phyloP scores from a whole-genome alignment of 179 eudicot genomes.

The Carnegiea gigantea region DNA sequence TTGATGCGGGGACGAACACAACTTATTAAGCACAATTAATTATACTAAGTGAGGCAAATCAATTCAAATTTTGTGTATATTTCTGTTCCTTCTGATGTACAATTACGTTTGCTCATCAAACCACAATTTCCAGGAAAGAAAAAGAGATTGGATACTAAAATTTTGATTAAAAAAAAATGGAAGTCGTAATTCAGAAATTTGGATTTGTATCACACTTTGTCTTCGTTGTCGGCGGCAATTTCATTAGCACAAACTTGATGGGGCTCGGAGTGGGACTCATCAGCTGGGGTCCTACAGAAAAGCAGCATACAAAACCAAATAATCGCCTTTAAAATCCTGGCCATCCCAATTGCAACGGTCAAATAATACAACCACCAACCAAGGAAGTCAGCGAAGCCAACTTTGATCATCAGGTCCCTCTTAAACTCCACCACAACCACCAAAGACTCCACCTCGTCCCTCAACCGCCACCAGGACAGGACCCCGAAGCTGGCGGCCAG shows the following conservation, averaged over 20 bases:
- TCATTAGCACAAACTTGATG: conserved; percentile 15
- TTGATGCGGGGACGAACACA: conserved; percentile 52
- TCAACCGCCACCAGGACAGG: conserved; percentile 77
- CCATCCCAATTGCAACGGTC: conserved; percentile 61
- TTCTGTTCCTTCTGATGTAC: not conserved
- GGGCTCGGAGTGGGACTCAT: not conserved
- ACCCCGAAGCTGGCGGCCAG: conserved; percentile 51
- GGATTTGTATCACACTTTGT: conserved; percentile 30
- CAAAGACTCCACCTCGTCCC: conserved; percentile 66
- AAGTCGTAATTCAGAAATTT: not conserved
- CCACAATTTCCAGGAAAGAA: not conserved
- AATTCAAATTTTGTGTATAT: too few species aligned
- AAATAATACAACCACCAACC: conserved; percentile 76
- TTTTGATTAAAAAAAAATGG: not conserved
- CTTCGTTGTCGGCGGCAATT: conserved; percentile 12
- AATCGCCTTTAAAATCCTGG: conserved; percentile 50
- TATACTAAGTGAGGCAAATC: too few species aligned
- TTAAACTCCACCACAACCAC: conserved; percentile 63
- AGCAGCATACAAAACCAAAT: conserved; percentile 43
- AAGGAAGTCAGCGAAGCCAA: conserved; percentile 57
- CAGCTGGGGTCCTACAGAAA: conserved; percentile 28
- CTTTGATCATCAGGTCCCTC: conserved; percentile 38
- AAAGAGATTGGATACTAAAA: not conserved
- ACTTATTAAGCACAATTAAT: too few species aligned
- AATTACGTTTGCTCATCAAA: not conserved